These are phyloP conservation scores for Claviceps sp. DNA, from an alignment of 2,329 filamentous ascomycete genomes.

Conservation along the genomic window DNA sequence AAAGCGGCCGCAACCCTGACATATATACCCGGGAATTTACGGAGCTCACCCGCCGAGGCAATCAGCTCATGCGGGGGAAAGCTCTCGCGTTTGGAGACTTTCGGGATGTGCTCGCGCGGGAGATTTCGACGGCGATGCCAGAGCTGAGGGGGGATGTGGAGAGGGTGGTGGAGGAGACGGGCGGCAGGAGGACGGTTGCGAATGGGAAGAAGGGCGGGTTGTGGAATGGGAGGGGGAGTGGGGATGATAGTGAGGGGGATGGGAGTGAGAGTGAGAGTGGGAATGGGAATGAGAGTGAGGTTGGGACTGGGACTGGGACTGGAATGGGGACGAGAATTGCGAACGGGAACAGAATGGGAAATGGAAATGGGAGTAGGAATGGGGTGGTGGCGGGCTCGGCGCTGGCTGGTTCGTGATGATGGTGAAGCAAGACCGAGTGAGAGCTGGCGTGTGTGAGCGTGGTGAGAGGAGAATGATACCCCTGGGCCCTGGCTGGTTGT, in stretches of 20 bases:
- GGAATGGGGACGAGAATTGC: not conserved
- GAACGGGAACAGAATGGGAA: not conserved
- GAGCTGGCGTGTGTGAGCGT: not conserved
- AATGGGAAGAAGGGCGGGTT: not conserved
- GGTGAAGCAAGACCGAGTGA: not conserved
- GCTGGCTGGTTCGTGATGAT: not conserved
- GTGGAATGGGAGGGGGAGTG: not conserved
- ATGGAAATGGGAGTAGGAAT: not conserved
- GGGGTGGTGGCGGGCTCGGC: not conserved
- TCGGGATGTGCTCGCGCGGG: constrained; percentile 46
- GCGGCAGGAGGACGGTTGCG: constrained; percentile 14
- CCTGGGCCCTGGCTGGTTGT: not conserved
- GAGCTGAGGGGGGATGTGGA: constrained; percentile 42
- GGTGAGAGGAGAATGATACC: not conserved
- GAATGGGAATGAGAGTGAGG: not conserved
- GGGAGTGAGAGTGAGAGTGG: no score
- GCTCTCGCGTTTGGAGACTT: constrained; percentile 46
- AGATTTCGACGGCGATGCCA: constrained; percentile 44
- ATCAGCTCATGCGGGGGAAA: constrained; percentile 56
- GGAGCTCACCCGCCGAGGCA: constrained; percentile 50
- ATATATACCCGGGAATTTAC: constrained; percentile 65
- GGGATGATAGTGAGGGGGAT: not conserved
- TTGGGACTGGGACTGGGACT: not conserved
- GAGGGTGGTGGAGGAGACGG: constrained; percentile 34
- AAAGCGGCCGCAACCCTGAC: constrained; percentile 58